phyloP scores from a whole-genome alignment of 202 grass and related monocot genomes.

The Schoenoplectus tabernaemontani region DNA sequence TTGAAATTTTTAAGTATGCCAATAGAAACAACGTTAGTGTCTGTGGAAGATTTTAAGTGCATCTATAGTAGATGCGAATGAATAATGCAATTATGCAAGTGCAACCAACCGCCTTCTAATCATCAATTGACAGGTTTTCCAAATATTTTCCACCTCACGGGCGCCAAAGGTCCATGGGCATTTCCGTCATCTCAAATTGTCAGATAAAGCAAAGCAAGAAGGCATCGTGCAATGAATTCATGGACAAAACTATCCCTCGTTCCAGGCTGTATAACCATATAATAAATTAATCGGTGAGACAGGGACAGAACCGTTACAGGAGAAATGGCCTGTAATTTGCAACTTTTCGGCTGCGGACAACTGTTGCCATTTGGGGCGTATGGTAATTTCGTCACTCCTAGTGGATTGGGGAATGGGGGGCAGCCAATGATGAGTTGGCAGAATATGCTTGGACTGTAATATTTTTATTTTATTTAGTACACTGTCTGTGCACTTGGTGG shows the following conservation, averaged over 20 bases:
- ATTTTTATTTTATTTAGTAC: neutral
- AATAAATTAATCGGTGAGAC: neutral
- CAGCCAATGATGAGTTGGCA: neutral
- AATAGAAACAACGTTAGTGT: no score
- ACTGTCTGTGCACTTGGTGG: no score
- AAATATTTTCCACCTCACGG: neutral
- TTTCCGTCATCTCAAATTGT: neutral
- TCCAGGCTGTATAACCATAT: neutral
- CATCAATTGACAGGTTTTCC: no score
- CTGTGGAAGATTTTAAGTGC: no score
- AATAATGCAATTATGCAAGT: no score
- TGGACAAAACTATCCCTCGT: neutral
- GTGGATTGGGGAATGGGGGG: neutral
- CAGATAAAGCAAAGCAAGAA: neutral
- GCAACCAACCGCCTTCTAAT: no score
- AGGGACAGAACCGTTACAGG: neutral
- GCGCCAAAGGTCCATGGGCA: neutral
- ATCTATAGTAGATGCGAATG: no score
- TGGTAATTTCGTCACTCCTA: neutral
- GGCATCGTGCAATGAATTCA: neutral
- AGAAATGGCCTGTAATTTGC: neutral
- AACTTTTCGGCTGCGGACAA: neutral
- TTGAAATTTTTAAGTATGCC: no score
- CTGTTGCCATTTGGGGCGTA: neutral
- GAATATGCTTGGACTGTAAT: conserved; percentile 13